These are phyloP conservation scores for Rhododendron molle DNA, from an alignment of 148 eudicot genomes.

Conservation along the genomic window DNA sequence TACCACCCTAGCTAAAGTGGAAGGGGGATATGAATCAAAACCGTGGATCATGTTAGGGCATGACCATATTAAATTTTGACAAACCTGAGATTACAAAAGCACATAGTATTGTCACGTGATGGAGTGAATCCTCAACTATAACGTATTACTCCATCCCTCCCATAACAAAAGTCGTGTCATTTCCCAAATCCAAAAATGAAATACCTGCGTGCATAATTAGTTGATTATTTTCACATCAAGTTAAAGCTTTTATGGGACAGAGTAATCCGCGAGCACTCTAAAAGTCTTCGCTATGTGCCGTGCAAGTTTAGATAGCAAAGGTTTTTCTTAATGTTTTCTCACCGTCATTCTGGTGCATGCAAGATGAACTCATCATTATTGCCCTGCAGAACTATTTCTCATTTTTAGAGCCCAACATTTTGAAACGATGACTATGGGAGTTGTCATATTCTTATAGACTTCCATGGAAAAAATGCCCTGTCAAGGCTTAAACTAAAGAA, in stretches of 20 bases:
- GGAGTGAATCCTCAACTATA: not conserved
- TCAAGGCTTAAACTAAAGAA: slow-evolving; percentile 23
- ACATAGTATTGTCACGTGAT: not conserved
- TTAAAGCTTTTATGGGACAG: not conserved
- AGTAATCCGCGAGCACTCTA: not conserved
- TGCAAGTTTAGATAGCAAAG: not conserved
- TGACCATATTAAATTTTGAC: not conserved
- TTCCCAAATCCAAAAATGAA: not conserved
- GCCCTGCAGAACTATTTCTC: not conserved
- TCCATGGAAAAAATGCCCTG: slow-evolving; percentile 5
- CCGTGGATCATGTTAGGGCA: not conserved
- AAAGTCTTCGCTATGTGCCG: not conserved
- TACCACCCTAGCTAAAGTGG: not conserved
- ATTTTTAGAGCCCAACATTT: slow-evolving; percentile 18
- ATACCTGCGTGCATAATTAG: not conserved
- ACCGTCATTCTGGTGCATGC: not conserved
- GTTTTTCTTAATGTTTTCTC: not conserved
- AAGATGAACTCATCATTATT: slow-evolving; percentile 12
- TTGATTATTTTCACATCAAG: not conserved
- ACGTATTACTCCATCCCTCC: not conserved
- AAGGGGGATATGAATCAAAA: not conserved
- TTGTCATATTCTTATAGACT: not conserved
- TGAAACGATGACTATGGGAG: slow-evolving; percentile 2
- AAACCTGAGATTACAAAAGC: not conserved
- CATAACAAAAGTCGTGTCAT: no score